Percentiles rank a stretch among this genome's conserved stretches.
Conservation (phyloP, 192 early-diverging fungal genomes). For the Entomortierella chlamydospora region DNA sequence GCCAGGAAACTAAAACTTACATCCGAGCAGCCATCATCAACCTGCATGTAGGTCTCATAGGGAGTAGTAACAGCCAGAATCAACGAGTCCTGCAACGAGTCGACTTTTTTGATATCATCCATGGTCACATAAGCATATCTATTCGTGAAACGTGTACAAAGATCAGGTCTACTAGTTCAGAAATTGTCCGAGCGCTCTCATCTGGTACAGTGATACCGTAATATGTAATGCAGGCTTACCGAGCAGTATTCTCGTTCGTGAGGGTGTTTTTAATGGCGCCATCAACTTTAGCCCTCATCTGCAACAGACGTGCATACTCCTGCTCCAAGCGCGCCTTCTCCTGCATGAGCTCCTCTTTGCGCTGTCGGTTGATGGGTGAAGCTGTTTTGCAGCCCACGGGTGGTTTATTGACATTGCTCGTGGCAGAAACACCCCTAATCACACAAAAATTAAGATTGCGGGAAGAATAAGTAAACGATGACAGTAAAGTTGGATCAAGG, state of each 20-base stretch:
- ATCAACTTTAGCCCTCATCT: slow-evolving; percentile 33
- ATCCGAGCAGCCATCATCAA: slow-evolving; percentile 26
- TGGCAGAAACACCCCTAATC: slow-evolving; percentile 31
- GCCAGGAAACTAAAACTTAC: slow-evolving; percentile 9
- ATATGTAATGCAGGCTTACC: slow-evolving; percentile 24
- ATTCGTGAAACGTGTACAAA: neutral
- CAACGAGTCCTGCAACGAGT: slow-evolving; percentile 48
- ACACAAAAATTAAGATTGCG: slow-evolving; percentile 11
- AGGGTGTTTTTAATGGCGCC: slow-evolving; percentile 32
- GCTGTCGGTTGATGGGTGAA: slow-evolving; percentile 27
- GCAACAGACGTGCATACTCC: slow-evolving; percentile 25
- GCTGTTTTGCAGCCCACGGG: slow-evolving; percentile 15
- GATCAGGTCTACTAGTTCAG: neutral
- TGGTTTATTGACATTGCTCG: slow-evolving; percentile 12
- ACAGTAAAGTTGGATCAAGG: slow-evolving; percentile 1
- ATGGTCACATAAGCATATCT: slow-evolving; percentile 47
- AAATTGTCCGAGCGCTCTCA: slow-evolving; percentile 6
- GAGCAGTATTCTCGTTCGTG: slow-evolving; percentile 43
- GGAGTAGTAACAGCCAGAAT: slow-evolving; percentile 43
- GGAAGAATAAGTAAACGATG: neutral
- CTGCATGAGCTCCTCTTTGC: slow-evolving; percentile 31
- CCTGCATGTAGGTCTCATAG: slow-evolving; percentile 45
- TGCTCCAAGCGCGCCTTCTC: slow-evolving; percentile 29
- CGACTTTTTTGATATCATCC: slow-evolving; percentile 46
- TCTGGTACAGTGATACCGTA: neutral